These are phyloP conservation scores for Trichoderma sp. DNA, from an alignment of 2,329 filamentous ascomycete genomes.

Conservation along the genomic window DNA sequence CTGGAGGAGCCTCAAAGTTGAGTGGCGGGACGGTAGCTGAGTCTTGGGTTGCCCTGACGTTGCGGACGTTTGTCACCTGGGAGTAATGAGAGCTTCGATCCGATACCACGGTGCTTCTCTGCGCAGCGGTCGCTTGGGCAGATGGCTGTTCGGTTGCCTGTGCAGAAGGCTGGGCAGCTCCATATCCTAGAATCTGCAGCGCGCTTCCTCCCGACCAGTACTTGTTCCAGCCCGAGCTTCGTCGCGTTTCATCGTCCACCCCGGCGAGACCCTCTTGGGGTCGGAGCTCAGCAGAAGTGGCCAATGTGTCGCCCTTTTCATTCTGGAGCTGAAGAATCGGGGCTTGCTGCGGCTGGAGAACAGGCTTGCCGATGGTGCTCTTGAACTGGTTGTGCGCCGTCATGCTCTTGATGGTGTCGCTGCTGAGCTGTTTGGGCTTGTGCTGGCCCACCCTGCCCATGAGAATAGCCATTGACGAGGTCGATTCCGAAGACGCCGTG, in stretches of 20 bases:
- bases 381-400: conserved; percentile 64
- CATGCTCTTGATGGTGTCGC: conserved; percentile 54
- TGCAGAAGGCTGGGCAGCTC: conserved; percentile 41
- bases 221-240: conserved; percentile 74
- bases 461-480: conserved; percentile 65
- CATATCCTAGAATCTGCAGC: conserved; percentile 65
- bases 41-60: conserved; percentile 59
- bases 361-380: conserved; percentile 63
- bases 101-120: conserved; percentile 56
- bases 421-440: conserved; percentile 55
- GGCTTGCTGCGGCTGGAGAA: conserved; percentile 49
- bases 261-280: conserved; percentile 40
- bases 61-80: conserved; percentile 34
- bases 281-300: conserved; percentile 42
- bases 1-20: conserved; percentile 63
- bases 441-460: conserved; percentile 62
- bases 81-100: conserved; percentile 62
- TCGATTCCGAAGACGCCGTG: conserved; percentile 58
- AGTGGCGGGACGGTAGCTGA: conserved; percentile 73
- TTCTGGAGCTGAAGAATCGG: conserved; percentile 44
- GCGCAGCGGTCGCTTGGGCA: conserved; percentile 33
- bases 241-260: conserved; percentile 51
- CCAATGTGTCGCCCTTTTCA: conserved; percentile 47
- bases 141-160: not conserved
- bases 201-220: conserved; percentile 77